These are phyloP conservation scores for Populus ilicifolia DNA, from an alignment of 345 rosid species.

Conservation along the genomic window DNA sequence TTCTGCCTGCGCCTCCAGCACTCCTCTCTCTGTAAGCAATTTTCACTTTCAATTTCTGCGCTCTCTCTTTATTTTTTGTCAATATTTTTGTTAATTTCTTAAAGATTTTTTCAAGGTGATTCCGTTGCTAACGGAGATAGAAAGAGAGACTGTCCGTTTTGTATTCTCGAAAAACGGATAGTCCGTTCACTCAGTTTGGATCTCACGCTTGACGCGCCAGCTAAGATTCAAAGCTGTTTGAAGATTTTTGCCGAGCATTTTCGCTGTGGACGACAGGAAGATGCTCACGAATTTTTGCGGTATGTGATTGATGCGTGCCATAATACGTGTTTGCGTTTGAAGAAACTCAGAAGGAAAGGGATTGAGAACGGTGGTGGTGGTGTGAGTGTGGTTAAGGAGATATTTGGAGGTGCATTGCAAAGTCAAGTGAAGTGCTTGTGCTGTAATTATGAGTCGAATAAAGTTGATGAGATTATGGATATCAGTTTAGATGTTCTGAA, in stretches of 20 bases:
- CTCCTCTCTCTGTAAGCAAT: conserved; percentile 64
- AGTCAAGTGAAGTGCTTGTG: conserved; percentile 93
- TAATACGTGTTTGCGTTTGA: conserved; percentile 75
- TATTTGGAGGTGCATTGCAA: conserved; percentile 92
- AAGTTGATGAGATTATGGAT: conserved; percentile 97
- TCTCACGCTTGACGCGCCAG: conserved; percentile 55
- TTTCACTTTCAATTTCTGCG: neutral
- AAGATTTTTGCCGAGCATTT: conserved; percentile 70
- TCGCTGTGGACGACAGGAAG: conserved; percentile 81
- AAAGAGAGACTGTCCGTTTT: conserved; percentile 86
- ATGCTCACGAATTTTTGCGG: conserved; percentile 92
- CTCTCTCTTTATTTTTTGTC: neutral
- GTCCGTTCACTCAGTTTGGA: conserved; percentile 69
- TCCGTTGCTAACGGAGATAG: conserved; percentile 43
- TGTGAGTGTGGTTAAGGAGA: conserved; percentile 63
- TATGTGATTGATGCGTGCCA: conserved; percentile 95
- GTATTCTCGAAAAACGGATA: conserved; percentile 76
- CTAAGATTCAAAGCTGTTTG: conserved; percentile 61
- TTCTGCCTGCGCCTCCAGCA: conserved; percentile 80
- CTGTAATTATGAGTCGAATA: conserved; percentile 81
- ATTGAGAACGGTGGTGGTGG: conserved; percentile 17
- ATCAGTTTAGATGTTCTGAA: conserved; percentile 78
- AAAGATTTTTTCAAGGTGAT: conserved; percentile 50
- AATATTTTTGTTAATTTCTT: neutral
- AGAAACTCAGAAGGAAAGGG: conserved; percentile 63